Evolutionary conservation across 2,329 filamentous ascomycete species (phyloP).

Genomic region (Penicillium sp.): DNA sequence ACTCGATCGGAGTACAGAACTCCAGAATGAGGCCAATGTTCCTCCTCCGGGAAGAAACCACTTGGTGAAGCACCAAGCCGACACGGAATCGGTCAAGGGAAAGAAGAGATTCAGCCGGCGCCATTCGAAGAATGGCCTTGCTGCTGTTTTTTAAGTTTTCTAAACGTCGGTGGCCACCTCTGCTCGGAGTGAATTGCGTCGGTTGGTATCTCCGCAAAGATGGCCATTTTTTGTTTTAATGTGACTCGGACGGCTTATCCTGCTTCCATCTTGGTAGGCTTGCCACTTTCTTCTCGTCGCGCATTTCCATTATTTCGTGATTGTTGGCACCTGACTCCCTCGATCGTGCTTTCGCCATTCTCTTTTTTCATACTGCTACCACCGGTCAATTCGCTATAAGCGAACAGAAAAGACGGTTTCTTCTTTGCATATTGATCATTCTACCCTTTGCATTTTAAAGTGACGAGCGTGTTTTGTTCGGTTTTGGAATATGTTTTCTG

Average conservation of each 20-base stretch:
- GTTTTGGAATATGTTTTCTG: slow-evolving; percentile 28
- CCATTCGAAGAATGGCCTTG: slow-evolving; percentile 91
- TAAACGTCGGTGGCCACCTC: slow-evolving; percentile 44
- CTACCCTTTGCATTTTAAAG: slow-evolving; percentile 31
- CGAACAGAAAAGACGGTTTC: slow-evolving; percentile 14
- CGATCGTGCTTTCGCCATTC: neutral
- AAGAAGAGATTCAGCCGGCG: slow-evolving; percentile 81
- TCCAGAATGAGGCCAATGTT: slow-evolving; percentile 38
- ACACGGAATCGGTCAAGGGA: slow-evolving; percentile 60
- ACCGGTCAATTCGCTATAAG: neutral
- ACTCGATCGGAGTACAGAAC: slow-evolving; percentile 47
- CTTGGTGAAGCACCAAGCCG: slow-evolving; percentile 49
- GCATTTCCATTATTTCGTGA: neutral
- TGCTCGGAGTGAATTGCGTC: neutral
- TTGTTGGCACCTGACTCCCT: neutral
- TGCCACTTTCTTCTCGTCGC: neutral
- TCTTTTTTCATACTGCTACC: neutral
- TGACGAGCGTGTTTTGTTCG: slow-evolving; percentile 33
- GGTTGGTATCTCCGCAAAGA: neutral
- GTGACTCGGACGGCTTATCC: neutral
- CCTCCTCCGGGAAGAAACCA: slow-evolving; percentile 51
- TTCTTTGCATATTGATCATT: slow-evolving; percentile 27
- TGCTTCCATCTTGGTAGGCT: neutral
- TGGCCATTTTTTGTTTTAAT: neutral
- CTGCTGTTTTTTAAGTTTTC: slow-evolving; percentile 80